Percentiles rank a stretch among this genome's conserved stretches.
These are phyloP conservation scores for Xanthoparmelia taractica DNA, from an alignment of 495 filamentous ascomycete genomes.

Conservation along the genomic window DNA sequence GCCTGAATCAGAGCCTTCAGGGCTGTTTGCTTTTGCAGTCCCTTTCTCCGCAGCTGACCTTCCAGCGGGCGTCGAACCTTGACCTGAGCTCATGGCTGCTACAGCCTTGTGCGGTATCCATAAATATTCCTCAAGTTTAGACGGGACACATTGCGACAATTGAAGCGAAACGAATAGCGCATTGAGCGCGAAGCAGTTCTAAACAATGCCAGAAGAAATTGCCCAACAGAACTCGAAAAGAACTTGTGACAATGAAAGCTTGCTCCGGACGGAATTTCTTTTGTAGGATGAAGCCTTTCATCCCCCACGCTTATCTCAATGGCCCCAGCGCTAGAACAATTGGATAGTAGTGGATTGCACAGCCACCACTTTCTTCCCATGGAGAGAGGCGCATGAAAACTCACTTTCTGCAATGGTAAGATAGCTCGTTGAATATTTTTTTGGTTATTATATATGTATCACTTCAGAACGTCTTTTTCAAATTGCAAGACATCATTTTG, in stretches of 20 bases:
- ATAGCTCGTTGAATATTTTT: background rate
- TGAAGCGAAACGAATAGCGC: background rate
- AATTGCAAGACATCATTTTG: background rate
- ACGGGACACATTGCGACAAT: background rate
- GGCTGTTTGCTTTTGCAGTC: background rate
- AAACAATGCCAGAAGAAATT: background rate
- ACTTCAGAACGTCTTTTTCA: background rate
- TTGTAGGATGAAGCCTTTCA: background rate
- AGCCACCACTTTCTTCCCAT: background rate
- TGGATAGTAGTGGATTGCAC: background rate
- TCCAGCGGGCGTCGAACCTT: background rate
- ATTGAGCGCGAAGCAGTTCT: background rate
- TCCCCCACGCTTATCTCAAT: background rate
- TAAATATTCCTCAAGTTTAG: background rate
- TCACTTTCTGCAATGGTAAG: background rate
- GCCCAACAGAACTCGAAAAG: background rate
- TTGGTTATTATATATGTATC: background rate
- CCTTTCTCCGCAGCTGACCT: background rate
- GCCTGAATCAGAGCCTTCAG: conserved; percentile 21
- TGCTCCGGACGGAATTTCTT: background rate
- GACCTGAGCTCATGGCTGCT: background rate
- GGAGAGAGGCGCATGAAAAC: background rate
- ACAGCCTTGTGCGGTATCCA: background rate
- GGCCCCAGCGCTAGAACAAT: background rate
- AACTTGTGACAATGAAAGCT: background rate